Percentiles rank a stretch among this genome's conserved stretches.
Conservation (phyloP, 805 yeast genomes). For the Gaillardinia entomophila region DNA sequence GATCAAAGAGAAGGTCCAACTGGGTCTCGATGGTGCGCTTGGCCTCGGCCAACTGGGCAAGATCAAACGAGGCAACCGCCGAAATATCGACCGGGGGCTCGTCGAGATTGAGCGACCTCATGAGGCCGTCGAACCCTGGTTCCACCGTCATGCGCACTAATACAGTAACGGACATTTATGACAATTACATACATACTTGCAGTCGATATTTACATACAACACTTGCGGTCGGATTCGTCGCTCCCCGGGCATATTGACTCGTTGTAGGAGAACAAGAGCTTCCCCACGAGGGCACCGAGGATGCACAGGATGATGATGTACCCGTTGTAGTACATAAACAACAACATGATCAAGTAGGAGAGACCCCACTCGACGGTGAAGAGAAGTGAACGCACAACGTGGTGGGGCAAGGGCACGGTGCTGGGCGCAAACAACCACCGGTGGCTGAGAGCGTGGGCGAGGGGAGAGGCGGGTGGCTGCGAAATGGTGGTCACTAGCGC, state of each 20-base stretch:
- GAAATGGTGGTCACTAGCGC: slow-evolving; percentile 21
- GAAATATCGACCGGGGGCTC: no score
- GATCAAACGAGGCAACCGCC: background rate
- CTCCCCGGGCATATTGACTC: slow-evolving; percentile 29
- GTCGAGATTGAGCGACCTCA: slow-evolving; percentile 10
- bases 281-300: slow-evolving; percentile 57
- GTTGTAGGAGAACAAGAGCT: slow-evolving; percentile 43
- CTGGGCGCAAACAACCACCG: slow-evolving; percentile 26
- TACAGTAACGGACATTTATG: no score
- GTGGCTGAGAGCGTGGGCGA: slow-evolving; percentile 23
- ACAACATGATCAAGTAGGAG: slow-evolving; percentile 61
- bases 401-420: slow-evolving; percentile 36
- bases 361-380: slow-evolving; percentile 60
- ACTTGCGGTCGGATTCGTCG: slow-evolving; percentile 17
- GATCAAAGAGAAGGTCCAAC: slow-evolving; percentile 37
- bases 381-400: slow-evolving; percentile 41
- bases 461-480: slow-evolving; percentile 9
- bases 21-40: slow-evolving; percentile 21
- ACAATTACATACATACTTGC: no score
- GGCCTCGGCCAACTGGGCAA: slow-evolving; percentile 9
- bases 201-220: slow-evolving; percentile 10
- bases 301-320: slow-evolving; percentile 59
- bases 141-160: no score
- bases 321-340: slow-evolving; percentile 74
- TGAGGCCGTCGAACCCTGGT: slow-evolving; percentile 8